A percentile compares a stretch with the other conserved stretches of the same genome.
These are phyloP conservation scores for Lotus japonicus DNA, from an alignment of 306 rosid species.

Conservation along the genomic window DNA sequence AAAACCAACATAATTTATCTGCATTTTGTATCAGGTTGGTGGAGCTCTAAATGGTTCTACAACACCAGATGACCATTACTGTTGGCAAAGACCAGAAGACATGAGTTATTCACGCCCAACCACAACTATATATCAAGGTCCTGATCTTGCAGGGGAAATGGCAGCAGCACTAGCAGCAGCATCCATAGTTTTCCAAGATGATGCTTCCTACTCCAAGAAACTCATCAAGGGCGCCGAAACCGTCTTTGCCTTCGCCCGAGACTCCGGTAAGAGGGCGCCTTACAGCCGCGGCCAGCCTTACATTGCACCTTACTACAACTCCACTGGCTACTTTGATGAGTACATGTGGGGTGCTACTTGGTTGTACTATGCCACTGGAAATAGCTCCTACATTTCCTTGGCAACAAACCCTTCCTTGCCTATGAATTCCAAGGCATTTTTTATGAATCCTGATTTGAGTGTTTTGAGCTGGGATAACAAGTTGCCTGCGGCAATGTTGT, in stretches of 20 bases:
- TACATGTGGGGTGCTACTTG: slow-evolving; percentile 69
- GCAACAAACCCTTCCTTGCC: slow-evolving; percentile 41
- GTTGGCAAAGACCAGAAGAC: slow-evolving; percentile 70
- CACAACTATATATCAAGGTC: slow-evolving; percentile 26
- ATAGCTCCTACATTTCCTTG: slow-evolving; percentile 32
- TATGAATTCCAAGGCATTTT: slow-evolving; percentile 33
- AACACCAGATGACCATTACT: slow-evolving; percentile 43
- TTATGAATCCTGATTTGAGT: slow-evolving; percentile 25
- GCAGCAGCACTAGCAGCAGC: slow-evolving; percentile 72
- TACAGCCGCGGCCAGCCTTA: slow-evolving; percentile 30
- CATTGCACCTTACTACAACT: slow-evolving; percentile 45
- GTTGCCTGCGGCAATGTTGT: slow-evolving; percentile 59
- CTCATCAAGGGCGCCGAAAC: slow-evolving; percentile 46
- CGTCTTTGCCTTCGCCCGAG: slow-evolving; percentile 43
- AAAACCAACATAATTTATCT: neutral
- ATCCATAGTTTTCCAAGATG: slow-evolving; percentile 53
- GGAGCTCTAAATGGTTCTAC: slow-evolving; percentile 31
- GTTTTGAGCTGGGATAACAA: slow-evolving; percentile 58
- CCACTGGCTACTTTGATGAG: slow-evolving; percentile 55
- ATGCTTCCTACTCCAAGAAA: slow-evolving; percentile 31
- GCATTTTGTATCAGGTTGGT: slow-evolving; percentile 36
- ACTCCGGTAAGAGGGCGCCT: slow-evolving; percentile 21
- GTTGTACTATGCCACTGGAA: slow-evolving; percentile 65
- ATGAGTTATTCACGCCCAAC: slow-evolving; percentile 40
- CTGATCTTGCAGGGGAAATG: slow-evolving; percentile 64